Evolutionary conservation across 257 asterid genomes (phyloP), one percentile per base, ranked within the genome.

Genomic region (Euphrasia confusa): DNA sequence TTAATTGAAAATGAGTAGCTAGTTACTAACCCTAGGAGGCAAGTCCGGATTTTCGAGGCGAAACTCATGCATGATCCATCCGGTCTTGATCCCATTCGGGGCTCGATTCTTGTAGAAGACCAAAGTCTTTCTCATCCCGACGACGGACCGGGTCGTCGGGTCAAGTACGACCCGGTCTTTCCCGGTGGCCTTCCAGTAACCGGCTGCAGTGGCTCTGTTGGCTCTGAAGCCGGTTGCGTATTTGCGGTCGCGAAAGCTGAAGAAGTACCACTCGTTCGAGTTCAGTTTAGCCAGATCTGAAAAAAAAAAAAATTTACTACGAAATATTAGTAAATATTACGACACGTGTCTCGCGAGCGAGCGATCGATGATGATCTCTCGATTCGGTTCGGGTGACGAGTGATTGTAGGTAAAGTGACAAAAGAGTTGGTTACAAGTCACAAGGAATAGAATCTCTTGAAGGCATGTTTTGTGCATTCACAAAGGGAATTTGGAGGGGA

Each of bases 151-250:
- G 1, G 78, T 67, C 11, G 0, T 33, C 0, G 94, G 86, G 61
- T 90, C 90, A 1, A 78, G 5, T 65, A 90, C 88, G 0, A 65
- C 69, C 11, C 87, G 74, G 65, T 90, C 98, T 64, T 90, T 90
- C 0, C 98, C 98, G 0, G 98, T 90, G 3, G 98, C 98, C 78
- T 90, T 90, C 98, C 98, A 90, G 63, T 88, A 90, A 17, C 96
- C 98, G 1, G 86, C 64, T 15, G 61, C 71, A 21, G 98, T 90
- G 4, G 96, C 96, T 32, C 98, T 64, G 47, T 88, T 90, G 0
- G 91, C 78, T 30, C 98, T 66, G 10, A 39, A 88, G 0, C 98
- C 98, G 0, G 95, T 85, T 0, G 98, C 90, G 0, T 90, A 90
- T 58, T 90, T 90, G 0, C 94, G 83, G 57, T 85, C 98, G 0